Evolutionary conservation across 2,329 filamentous ascomycete genomes (phyloP).

Genomic region (Ceratocystis eucalypticola): DNA sequence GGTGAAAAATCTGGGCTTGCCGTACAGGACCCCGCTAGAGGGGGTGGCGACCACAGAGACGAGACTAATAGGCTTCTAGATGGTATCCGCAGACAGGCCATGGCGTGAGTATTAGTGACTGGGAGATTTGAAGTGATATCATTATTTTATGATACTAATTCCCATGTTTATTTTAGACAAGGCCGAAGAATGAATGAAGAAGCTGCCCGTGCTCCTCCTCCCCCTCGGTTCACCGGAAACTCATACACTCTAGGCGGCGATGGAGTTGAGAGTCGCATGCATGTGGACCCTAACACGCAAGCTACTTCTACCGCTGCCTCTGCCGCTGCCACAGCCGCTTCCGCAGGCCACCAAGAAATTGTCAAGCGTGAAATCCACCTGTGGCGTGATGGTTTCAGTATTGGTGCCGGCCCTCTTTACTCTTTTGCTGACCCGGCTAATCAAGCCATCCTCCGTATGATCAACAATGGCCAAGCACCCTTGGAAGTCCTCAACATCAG

Average conservation of each 20-base stretch:
- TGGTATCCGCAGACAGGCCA: conserved; percentile 51
- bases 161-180: background rate
- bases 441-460: conserved; percentile 57
- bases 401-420: conserved; percentile 66
- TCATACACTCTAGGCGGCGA: conserved; percentile 70
- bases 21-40: conserved; percentile 47
- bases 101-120: conserved; percentile 34
- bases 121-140: background rate
- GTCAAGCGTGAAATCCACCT: conserved; percentile 52
- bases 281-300: conserved; percentile 45
- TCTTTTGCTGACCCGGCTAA: conserved; percentile 70
- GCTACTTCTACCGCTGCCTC: conserved; percentile 22
- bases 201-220: conserved; percentile 33
- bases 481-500: conserved; percentile 65
- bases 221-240: conserved; percentile 50
- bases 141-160: background rate
- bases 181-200: conserved; percentile 11
- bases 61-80: conserved; percentile 37
- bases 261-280: conserved; percentile 52
- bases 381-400: conserved; percentile 74
- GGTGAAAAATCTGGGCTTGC: conserved; percentile 70
- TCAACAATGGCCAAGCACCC: conserved; percentile 62
- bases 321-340: conserved; percentile 28
- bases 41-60: conserved; percentile 22
- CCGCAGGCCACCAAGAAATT: conserved; percentile 33